Conservation (phyloP, 176 grass and related monocot species). For the Calamus simplicifolius region DNA sequence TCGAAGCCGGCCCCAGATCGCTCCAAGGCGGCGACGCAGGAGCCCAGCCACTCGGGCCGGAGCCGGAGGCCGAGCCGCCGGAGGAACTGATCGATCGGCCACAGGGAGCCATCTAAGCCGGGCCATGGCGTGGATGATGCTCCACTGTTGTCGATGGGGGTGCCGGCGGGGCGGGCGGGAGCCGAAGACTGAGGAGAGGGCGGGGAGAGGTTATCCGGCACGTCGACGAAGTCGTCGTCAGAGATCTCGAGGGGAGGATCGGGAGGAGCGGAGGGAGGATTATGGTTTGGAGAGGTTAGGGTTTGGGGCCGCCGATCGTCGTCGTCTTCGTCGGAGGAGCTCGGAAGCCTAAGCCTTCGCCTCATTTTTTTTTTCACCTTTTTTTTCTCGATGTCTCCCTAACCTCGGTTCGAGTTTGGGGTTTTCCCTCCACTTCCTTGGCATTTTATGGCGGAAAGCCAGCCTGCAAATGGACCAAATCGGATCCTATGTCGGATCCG, state of each 20-base stretch:
- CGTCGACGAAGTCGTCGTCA: constrained; percentile 60
- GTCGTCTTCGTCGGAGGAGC: constrained; percentile 57
- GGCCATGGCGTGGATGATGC: not conserved
- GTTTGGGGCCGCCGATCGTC: constrained; percentile 19
- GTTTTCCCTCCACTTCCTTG: too few species aligned
- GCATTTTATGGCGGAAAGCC: too few species aligned
- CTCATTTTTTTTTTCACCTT: constrained; percentile 13
- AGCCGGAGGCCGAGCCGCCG: constrained; percentile 39
- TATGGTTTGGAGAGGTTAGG: constrained; percentile 1
- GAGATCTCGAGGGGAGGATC: constrained; percentile 45
- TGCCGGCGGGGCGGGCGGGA: not conserved
- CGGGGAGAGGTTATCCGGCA: constrained; percentile 43
- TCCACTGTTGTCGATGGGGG: not conserved
- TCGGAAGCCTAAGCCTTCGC: constrained; percentile 36
- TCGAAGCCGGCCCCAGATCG: constrained; percentile 18
- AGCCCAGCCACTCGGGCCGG: constrained; percentile 63
- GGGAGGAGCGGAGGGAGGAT: constrained; percentile 14
- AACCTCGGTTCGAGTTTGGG: too few species aligned
- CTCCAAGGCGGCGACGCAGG: constrained; percentile 33
- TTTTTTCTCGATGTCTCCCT: not conserved
- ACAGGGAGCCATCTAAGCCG: constrained; percentile 12
- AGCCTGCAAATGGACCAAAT: too few species aligned
- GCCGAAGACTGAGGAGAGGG: constrained; percentile 2
- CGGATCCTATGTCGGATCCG: too few species aligned
- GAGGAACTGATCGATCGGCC: constrained; percentile 47